phyloP scores from a whole-genome alignment of 2,329 filamentous ascomycete genomes.

The Coleophoma crateriformis region DNA sequence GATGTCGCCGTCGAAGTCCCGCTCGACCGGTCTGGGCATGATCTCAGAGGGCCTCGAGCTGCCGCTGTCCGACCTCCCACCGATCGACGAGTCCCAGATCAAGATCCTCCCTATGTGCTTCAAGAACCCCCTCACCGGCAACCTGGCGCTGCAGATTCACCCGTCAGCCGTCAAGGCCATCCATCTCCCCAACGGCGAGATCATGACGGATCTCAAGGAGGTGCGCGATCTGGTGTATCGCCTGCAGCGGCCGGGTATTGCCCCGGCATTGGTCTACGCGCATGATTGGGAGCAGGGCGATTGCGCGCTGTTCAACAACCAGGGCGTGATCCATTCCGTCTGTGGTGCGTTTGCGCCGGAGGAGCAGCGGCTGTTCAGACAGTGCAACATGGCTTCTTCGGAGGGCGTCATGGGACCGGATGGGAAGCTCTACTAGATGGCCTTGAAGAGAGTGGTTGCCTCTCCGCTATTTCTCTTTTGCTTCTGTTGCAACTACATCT shows the following conservation, averaged over 20 bases:
- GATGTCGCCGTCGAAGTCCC: slow-evolving; percentile 67
- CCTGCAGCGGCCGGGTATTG: slow-evolving; percentile 68
- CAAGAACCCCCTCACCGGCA: slow-evolving; percentile 67
- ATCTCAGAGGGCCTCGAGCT: slow-evolving; percentile 62
- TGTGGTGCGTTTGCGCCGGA: slow-evolving; percentile 68
- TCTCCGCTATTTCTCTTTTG: too few species aligned
- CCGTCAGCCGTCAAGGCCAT: slow-evolving; percentile 66
- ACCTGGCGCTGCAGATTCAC: slow-evolving; percentile 67
- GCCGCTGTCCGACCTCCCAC: slow-evolving; percentile 51
- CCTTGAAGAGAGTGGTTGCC: too few species aligned
- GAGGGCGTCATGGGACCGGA: slow-evolving; percentile 30
- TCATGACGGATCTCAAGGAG: slow-evolving; percentile 61
- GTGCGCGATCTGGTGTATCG: slow-evolving; percentile 67
- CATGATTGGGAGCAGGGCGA: slow-evolving; percentile 77
- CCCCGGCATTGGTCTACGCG: slow-evolving; percentile 61
- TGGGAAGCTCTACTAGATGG: slow-evolving; percentile 22
- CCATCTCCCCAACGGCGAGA: slow-evolving; percentile 58
- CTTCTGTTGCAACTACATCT: too few species aligned
- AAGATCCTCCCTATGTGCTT: slow-evolving; percentile 72
- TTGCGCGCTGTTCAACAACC: slow-evolving; percentile 73
- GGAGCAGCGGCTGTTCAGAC: slow-evolving; percentile 70
- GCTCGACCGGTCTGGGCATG: slow-evolving; percentile 65
- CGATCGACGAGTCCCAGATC: slow-evolving; percentile 60
- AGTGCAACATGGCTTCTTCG: slow-evolving; percentile 73
- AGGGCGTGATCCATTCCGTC: slow-evolving; percentile 68